A percentile compares a stretch with the other conserved stretches of the same genome.
Evolutionary conservation across 2,329 filamentous ascomycete genomes (phyloP).

Genomic region (Cladophialophora carrionii): DNA sequence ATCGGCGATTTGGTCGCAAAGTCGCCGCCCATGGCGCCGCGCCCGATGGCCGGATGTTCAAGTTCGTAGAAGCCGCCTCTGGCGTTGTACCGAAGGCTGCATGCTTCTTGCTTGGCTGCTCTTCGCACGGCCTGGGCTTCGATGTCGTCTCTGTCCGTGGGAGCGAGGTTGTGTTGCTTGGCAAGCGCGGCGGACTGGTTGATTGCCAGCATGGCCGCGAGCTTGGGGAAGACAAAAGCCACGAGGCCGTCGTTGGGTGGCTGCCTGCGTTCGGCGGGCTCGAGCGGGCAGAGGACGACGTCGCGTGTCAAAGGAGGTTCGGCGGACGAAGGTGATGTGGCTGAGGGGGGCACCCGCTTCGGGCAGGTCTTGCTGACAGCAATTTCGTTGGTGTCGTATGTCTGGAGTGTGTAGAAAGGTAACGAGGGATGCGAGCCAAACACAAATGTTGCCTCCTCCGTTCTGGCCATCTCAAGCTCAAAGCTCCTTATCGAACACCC

Average conservation of each 20-base stretch:
- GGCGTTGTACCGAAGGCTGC: conserved; percentile 51
- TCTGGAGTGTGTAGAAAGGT: conserved; percentile 53
- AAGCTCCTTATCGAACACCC: conserved; percentile 43
- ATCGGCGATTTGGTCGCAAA: conserved; percentile 26
- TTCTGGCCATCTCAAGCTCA: conserved; percentile 49
- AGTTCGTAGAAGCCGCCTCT: conserved; percentile 50
- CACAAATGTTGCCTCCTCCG: conserved; percentile 48
- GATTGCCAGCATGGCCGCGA: conserved; percentile 55
- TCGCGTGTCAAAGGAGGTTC: conserved; percentile 48
- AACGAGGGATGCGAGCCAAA: conserved; percentile 47
- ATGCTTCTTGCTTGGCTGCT: conserved; percentile 53
- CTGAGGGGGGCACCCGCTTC: conserved; percentile 18
- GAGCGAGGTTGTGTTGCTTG: conserved; percentile 46
- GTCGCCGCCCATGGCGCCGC: conserved; percentile 34
- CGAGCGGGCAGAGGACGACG: conserved; percentile 50
- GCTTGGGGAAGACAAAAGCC: conserved; percentile 52
- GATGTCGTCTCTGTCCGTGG: conserved; percentile 48
- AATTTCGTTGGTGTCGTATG: conserved; percentile 49
- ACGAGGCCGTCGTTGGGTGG: conserved; percentile 50
- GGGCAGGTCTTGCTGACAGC: conserved; percentile 50
- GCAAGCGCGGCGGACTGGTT: conserved; percentile 50
- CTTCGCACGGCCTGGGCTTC: conserved; percentile 50
- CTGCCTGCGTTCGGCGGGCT: conserved; percentile 45
- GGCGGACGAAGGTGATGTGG: neutral
- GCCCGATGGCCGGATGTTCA: conserved; percentile 50